These are phyloP conservation scores for Brettanomyces naardenensis DNA, from an alignment of 805 yeast species.

Conservation along the genomic window DNA sequence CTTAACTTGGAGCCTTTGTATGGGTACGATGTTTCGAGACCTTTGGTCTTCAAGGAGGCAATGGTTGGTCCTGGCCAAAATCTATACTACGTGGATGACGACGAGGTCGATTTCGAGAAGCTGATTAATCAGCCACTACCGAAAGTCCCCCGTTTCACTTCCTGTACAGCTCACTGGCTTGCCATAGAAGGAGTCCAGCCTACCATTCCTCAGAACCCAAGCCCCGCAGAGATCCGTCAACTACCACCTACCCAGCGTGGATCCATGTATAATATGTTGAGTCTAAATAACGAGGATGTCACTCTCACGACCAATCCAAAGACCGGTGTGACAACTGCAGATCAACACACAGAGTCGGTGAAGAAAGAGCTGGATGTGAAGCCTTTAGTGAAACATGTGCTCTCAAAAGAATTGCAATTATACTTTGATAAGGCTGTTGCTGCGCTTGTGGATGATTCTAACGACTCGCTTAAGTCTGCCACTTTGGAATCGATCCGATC, in stretches of 20 bases:
- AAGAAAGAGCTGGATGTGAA: slow-evolving; percentile 57
- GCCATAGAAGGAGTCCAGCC: slow-evolving; percentile 99
- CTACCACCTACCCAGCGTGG: slow-evolving; percentile 78
- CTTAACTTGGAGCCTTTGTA: slow-evolving; percentile 91
- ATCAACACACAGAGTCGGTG: slow-evolving; percentile 14
- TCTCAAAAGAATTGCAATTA: slow-evolving; percentile 87
- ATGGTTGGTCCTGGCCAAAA: slow-evolving; percentile 89
- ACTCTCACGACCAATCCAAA: slow-evolving; percentile 20
- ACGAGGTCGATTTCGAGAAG: slow-evolving; percentile 91
- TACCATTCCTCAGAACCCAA: slow-evolving; percentile 93
- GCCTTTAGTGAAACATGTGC: slow-evolving; percentile 90
- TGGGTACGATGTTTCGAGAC: slow-evolving; percentile 70
- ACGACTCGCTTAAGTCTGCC: slow-evolving; percentile 58
- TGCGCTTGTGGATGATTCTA: slow-evolving; percentile 56
- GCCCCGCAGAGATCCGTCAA: slow-evolving; percentile 66
- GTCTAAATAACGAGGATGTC: slow-evolving; percentile 42
- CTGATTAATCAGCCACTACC: slow-evolving; percentile 92
- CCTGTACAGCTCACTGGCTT: slow-evolving; percentile 94
- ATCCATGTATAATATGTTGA: slow-evolving; percentile 57
- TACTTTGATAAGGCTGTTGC: slow-evolving; percentile 87
- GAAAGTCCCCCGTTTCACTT: slow-evolving; percentile 84
- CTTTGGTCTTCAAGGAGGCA: slow-evolving; percentile 78
- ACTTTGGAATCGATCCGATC: slow-evolving; percentile 78
- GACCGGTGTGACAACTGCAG: slow-evolving; percentile 21
- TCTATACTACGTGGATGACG: slow-evolving; percentile 81